phyloP scores from a whole-genome alignment of 495 filamentous ascomycete genomes.

The Cryomyces minteri region DNA sequence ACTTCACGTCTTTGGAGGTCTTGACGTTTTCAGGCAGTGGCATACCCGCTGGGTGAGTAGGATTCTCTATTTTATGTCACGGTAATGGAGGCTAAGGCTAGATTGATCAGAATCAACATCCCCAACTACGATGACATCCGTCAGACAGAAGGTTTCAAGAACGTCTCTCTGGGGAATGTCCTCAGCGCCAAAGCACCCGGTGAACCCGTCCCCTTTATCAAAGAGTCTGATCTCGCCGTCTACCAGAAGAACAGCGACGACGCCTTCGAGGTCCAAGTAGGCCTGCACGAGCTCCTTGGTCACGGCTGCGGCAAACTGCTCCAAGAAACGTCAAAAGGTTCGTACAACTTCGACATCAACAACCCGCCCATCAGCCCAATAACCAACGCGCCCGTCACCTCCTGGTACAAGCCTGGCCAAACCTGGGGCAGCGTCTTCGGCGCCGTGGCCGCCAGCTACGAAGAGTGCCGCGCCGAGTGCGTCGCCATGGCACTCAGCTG shows the following conservation, averaged over 20 bases:
- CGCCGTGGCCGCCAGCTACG: constrained; percentile 66
- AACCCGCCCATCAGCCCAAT: constrained; percentile 70
- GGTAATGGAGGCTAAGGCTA: constrained; percentile 9
- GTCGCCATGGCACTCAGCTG: constrained; percentile 87
- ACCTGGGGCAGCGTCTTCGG: constrained; percentile 92
- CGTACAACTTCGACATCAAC: constrained; percentile 69
- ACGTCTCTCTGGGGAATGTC: constrained; percentile 83
- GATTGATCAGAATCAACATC: constrained; percentile 35
- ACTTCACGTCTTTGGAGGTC: constrained; percentile 51
- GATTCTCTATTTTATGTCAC: too few relatives aligned
- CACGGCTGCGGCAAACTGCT: constrained; percentile 93
- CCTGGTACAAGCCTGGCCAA: constrained; percentile 84
- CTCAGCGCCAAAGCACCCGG: constrained; percentile 75
- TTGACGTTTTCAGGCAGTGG: constrained; percentile 50
- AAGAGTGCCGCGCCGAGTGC: constrained; percentile 70
- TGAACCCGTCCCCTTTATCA: constrained; percentile 79
- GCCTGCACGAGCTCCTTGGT: constrained; percentile 86
- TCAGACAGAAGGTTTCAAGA: constrained; percentile 93
- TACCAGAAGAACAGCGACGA: constrained; percentile 64
- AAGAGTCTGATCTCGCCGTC: constrained; percentile 50
- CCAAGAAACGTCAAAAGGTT: constrained; percentile 64
- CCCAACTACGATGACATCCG: constrained; percentile 94
- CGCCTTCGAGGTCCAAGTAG: constrained; percentile 89
- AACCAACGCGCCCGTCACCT: constrained; percentile 53
- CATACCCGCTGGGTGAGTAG: constrained; percentile 4